Evolutionary conservation across 2,329 filamentous ascomycete genomes (phyloP).

Genomic region (Fusarium tupiense): DNA sequence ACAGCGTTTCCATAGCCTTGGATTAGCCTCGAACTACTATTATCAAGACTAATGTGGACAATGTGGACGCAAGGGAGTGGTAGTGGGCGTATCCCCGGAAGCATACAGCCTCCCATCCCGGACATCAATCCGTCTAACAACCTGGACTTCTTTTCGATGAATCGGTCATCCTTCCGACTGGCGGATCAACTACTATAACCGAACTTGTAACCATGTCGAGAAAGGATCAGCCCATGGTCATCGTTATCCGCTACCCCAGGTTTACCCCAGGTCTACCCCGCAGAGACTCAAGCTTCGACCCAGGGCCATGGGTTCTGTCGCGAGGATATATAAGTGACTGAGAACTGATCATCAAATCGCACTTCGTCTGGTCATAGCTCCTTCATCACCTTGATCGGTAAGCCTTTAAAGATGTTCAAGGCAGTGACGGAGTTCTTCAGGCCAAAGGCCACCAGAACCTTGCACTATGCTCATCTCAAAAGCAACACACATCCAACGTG

Average conservation of each 20-base stretch:
- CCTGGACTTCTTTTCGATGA: background rate
- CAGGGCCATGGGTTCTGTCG: no score
- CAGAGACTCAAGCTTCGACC: background rate
- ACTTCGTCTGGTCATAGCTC: background rate
- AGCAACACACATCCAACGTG: slow-evolving; percentile 28
- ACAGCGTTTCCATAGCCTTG: fast-evolving
- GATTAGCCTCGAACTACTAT: fast-evolving
- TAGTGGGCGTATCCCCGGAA: background rate
- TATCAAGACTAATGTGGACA: background rate
- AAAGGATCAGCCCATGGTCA: background rate
- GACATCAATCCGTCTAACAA: background rate
- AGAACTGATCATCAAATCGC: background rate
- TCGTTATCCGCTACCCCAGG: slow-evolving; percentile 13
- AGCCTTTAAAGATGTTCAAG: slow-evolving; percentile 1
- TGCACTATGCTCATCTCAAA: slow-evolving; percentile 22
- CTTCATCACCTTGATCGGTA: background rate
- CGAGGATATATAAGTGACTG: background rate
- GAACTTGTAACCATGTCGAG: background rate
- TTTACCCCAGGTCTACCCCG: slow-evolving; percentile 22
- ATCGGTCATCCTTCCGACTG: background rate
- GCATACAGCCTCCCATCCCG: background rate
- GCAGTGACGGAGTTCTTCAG: slow-evolving; percentile 11
- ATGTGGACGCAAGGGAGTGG: background rate
- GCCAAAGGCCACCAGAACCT: slow-evolving; percentile 20
- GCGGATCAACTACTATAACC: background rate